phyloP scores from a whole-genome alignment of 352 stramenopile genomes.

The Phytophthora citrophthora region DNA sequence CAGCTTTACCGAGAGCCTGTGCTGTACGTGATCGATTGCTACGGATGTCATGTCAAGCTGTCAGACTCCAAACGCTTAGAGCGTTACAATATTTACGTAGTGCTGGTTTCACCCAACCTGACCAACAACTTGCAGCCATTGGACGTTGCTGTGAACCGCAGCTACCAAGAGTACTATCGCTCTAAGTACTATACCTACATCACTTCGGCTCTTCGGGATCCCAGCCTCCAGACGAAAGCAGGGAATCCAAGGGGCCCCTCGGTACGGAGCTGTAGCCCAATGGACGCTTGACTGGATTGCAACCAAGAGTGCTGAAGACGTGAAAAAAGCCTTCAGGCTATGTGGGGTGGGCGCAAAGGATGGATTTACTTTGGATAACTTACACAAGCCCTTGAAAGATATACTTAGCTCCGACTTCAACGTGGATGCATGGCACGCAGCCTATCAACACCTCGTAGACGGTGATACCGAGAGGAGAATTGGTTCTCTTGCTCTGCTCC shows the following conservation, averaged over 20 bases:
- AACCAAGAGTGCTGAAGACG: background rate
- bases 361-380: too few relatives aligned
- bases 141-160: conserved; percentile 6
- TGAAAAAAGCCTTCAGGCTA: too few relatives aligned
- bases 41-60: conserved; percentile 13
- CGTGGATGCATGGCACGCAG: too few relatives aligned
- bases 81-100: conserved; percentile 8
- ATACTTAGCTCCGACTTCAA: too few relatives aligned
- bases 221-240: background rate
- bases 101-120: conserved; percentile 8
- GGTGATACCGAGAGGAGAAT: too few relatives aligned
- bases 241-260: conserved; percentile 6
- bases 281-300: conserved; percentile 4
- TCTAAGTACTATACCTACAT: conserved; percentile 3
- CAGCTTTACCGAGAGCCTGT: conserved; percentile 8
- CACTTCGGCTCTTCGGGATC: background rate
- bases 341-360: too few relatives aligned
- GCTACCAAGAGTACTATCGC: conserved; percentile 13
- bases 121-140: conserved; percentile 19
- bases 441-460: too few relatives aligned
- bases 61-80: conserved; percentile 8
- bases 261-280: conserved; percentile 4
- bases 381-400: too few relatives aligned
- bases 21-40: conserved; percentile 12
- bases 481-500: too few relatives aligned